Evolutionary conservation across 495 filamentous ascomycete genomes (phyloP).

Genomic region (Rusavskia elegans): DNA sequence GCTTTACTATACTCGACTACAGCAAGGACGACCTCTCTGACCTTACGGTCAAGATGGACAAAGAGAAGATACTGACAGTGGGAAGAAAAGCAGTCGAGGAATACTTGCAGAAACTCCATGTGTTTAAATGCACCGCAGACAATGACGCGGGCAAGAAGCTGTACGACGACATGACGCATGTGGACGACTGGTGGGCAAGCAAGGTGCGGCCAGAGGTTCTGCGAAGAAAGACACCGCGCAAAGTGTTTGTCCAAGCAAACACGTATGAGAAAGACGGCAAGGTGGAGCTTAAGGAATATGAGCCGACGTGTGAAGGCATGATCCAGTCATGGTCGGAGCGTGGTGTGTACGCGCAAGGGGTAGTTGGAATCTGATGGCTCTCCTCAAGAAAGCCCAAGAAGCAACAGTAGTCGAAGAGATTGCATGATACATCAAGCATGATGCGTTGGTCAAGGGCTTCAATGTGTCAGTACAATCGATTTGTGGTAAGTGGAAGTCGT

Average conservation of each 20-base stretch:
- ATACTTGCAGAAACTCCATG: constrained; percentile 82
- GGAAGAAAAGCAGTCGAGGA: constrained; percentile 60
- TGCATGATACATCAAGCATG: too few species aligned
- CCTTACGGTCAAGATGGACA: constrained; percentile 64
- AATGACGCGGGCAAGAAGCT: constrained; percentile 54
- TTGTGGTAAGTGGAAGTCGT: too few species aligned
- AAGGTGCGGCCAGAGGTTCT: constrained; percentile 66
- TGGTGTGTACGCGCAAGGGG: constrained; percentile 26
- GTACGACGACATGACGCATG: constrained; percentile 69
- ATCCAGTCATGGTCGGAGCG: constrained; percentile 85
- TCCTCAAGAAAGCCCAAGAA: not conserved
- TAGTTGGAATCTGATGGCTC: not conserved
- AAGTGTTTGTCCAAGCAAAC: constrained; percentile 93
- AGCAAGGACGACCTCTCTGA: constrained; percentile 63
- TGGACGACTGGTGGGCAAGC: constrained; percentile 65
- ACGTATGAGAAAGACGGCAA: constrained; percentile 57
- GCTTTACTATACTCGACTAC: constrained; percentile 68
- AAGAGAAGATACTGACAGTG: constrained; percentile 62
- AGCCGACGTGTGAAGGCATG: constrained; percentile 67
- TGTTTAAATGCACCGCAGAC: constrained; percentile 87
- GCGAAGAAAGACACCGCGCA: constrained; percentile 75
- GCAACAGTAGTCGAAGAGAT: not conserved
- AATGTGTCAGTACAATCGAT: not conserved
- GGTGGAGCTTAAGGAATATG: constrained; percentile 78
- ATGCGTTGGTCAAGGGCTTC: not conserved